These are phyloP conservation scores for Pichia kudriavzevii DNA, from an alignment of 1,139 yeast species.

Conservation along the genomic window DNA sequence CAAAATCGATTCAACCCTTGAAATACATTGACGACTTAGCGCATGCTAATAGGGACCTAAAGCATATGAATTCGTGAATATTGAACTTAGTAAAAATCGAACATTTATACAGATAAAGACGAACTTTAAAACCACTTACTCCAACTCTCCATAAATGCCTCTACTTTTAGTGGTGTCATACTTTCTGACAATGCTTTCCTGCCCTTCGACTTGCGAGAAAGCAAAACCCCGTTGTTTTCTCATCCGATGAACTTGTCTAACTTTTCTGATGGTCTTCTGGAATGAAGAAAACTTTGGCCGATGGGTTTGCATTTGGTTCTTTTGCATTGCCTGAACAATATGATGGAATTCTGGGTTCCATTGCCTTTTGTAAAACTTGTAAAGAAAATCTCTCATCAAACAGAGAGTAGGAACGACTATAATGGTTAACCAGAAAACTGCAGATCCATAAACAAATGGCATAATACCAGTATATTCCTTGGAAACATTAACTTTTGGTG, in stretches of 20 bases:
- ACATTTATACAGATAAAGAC: neutral
- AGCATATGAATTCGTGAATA: too few relatives aligned
- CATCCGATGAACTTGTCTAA: conserved; percentile 96
- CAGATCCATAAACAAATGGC: conserved; percentile 66
- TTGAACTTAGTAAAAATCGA: neutral
- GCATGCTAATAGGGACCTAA: too few relatives aligned
- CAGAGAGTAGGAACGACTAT: conserved; percentile 73
- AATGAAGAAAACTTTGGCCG: conserved; percentile 94
- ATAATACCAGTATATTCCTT: conserved; percentile 78
- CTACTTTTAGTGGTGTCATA: conserved; percentile 82
- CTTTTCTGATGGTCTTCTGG: conserved; percentile 94
- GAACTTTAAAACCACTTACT: conserved; percentile 6
- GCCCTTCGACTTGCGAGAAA: conserved; percentile 92
- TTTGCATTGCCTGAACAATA: conserved; percentile 93
- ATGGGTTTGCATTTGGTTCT: conserved; percentile 87
- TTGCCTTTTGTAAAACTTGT: conserved; percentile 93
- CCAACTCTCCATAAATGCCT: conserved; percentile 43
- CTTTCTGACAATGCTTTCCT: conserved; percentile 83
- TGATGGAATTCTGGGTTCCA: conserved; percentile 90
- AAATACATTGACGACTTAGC: too few relatives aligned
- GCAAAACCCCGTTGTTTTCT: conserved; percentile 98
- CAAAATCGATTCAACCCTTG: too few relatives aligned
- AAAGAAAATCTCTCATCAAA: conserved; percentile 76
- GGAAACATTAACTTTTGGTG: conserved; percentile 79
- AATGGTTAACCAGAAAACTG: conserved; percentile 78